Evolutionary conservation across 2,329 filamentous ascomycete species (phyloP), one percentile per base, ranked within the genome.

Genomic region (Pyricularia sp.): DNA sequence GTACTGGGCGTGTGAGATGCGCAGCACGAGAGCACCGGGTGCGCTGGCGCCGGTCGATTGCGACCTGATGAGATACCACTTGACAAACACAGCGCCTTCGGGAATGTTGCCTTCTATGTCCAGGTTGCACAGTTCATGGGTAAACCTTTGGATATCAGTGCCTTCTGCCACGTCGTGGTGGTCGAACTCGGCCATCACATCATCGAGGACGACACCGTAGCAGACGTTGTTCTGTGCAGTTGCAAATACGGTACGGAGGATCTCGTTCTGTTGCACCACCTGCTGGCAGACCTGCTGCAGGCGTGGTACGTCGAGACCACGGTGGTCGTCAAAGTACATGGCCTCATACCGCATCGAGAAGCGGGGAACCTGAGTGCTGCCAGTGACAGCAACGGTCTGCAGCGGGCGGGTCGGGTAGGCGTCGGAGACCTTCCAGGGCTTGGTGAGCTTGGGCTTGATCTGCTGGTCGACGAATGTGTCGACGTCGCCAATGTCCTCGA

Each of bases 1-100:
- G 74, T 90, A 91, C 72, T 91, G 88, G 0, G 88, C 86, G 75
- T 91, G 89, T 0, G 88, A 90, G 69, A 91, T 84, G 69, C 88
- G 85, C 75, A 90, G 83, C 70, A 85, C 78, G 17, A 90, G 83
- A 5, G 69, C 71, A 65, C 78, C 81, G 42, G 78, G 80, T 23
- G 72, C 73, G 55, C 74, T 69, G 33, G 33, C 76, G 69, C 79
- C 79, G 17, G 10, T 30, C 10, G 65, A 17, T 9, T 17, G 17
- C n/a, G 23, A 12, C 69, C 80, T 79, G 63, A 87, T 78, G 64
- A 85, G 81, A 72, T 86, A 83, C 80, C 86, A 88, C 71, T 87
- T 86, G 69, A 86, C 82, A 70, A 89, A 89, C 20, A 85, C 79
- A 2, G 87, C 86, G 2, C 88, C 88, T 10, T 85, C 81, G 0